Conservation (phyloP, 2,329 filamentous ascomycete species). For the Colletotrichum gigasporum region DNA sequence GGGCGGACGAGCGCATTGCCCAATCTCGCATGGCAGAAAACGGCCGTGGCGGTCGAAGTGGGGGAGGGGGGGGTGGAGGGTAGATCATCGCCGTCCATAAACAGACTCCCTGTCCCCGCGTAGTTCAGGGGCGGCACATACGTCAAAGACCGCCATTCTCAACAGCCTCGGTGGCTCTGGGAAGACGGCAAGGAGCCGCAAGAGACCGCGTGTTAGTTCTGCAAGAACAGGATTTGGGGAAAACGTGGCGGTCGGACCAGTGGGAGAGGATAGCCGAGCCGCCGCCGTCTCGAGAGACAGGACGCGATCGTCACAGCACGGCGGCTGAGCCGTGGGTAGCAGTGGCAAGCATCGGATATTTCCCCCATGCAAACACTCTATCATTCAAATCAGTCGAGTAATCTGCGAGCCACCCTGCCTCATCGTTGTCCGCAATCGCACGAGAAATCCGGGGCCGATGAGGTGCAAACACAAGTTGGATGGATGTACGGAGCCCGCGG, state of each 20-base stretch:
- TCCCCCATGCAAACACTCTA: conserved; percentile 13
- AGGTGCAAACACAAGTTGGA: no score
- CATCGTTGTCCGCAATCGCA: not conserved
- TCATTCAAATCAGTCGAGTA: conserved; percentile 3
- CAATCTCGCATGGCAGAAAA: not conserved
- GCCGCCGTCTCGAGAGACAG: not conserved
- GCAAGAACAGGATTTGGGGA: conserved; percentile 13
- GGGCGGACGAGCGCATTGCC: not conserved
- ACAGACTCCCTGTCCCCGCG: not conserved
- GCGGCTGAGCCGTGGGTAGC: not conserved
- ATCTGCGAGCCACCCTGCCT: no score
- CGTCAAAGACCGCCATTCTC: not conserved
- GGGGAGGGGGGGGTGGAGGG: no score
- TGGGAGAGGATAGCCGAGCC: not conserved
- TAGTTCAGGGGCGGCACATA: not conserved
- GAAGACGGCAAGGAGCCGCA: not conserved
- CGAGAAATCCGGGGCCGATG: no score
- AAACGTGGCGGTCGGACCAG: not conserved
- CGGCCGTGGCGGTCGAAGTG: not conserved
- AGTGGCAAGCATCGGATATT: conserved; percentile 1
- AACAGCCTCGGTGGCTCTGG: not conserved
- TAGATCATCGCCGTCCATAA: not conserved
- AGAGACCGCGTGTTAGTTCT: not conserved
- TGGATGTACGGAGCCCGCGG: not conserved
- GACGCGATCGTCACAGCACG: not conserved